A percentile compares a stretch with the other conserved stretches of the same genome.
Evolutionary conservation across 176 grass and related monocot species (phyloP).

Genomic region (Ensete glaucum): DNA sequence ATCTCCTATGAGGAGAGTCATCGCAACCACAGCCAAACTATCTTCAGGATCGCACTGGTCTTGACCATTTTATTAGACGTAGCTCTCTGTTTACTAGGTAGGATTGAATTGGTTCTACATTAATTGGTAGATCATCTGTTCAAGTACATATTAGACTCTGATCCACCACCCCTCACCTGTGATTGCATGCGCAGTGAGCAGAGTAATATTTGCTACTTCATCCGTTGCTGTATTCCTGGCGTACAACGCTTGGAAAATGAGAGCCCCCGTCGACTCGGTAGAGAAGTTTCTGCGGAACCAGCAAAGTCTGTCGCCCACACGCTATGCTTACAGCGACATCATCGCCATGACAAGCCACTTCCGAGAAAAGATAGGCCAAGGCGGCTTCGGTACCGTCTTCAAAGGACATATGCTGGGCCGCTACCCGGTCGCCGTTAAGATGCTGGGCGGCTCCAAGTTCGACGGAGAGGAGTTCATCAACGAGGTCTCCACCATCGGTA

Average conservation of each 20-base stretch:
- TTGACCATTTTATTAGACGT: background rate
- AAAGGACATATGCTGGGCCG: conserved; percentile 14
- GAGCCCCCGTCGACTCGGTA: conserved; percentile 10
- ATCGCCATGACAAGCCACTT: conserved; percentile 44
- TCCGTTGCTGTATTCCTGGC: conserved; percentile 17
- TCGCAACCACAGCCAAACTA: background rate
- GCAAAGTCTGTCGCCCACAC: conserved; percentile 3
- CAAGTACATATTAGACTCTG: no score
- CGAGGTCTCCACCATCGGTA: conserved; percentile 26
- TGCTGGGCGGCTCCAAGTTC: conserved; percentile 16
- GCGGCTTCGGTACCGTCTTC: conserved; percentile 37
- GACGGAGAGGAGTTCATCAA: conserved; percentile 47
- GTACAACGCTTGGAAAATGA: conserved; percentile 30
- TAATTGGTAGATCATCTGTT: background rate
- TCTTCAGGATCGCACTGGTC: background rate
- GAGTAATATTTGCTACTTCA: conserved; percentile 8
- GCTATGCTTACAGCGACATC: conserved; percentile 37
- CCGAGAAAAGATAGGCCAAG: conserved; percentile 38
- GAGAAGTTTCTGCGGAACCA: conserved; percentile 38
- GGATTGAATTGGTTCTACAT: background rate
- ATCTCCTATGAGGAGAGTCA: background rate
- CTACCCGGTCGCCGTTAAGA: conserved; percentile 26
- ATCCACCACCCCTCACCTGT: no score
- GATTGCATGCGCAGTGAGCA: background rate
- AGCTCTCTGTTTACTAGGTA: background rate